These are phyloP conservation scores for Brassica juncea DNA, from an alignment of 345 rosid genomes.

Conservation along the genomic window DNA sequence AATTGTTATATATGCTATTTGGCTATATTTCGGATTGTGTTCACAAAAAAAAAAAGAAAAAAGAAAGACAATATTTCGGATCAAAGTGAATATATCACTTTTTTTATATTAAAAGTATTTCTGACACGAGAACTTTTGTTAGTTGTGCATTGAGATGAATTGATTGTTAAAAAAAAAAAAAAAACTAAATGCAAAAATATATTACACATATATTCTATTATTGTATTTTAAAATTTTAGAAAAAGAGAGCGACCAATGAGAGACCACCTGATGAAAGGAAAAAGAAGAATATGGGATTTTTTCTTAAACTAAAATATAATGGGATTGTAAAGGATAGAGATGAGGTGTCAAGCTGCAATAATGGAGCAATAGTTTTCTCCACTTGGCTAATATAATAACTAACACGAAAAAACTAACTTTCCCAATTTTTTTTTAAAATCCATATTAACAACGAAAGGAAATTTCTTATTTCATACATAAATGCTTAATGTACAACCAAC, in stretches of 20 bases:
- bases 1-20: not conserved
- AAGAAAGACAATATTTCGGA: not conserved
- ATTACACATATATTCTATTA: not conserved
- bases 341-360: constrained; percentile 43
- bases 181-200: not conserved
- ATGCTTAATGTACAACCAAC: not conserved
- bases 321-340: constrained; percentile 35
- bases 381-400: constrained; percentile 37
- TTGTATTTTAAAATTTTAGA: not conserved
- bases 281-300: too few species aligned
- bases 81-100: not conserved
- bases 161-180: not conserved
- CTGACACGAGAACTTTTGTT: not conserved
- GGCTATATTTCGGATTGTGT: not conserved
- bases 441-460: not conserved
- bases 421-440: not conserved
- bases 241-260: not conserved
- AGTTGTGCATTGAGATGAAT: not conserved
- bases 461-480: not conserved
- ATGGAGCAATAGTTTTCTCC: constrained; percentile 39
- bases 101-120: not conserved
- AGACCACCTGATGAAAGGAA: constrained; percentile 36
- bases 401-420: constrained; percentile 29
- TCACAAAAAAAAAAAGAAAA: too few species aligned
- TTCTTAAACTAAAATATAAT: constrained; percentile 14